Base-by-base conservation (phyloP, 805 yeast genomes). In the Saturnispora saitoi region DNA sequence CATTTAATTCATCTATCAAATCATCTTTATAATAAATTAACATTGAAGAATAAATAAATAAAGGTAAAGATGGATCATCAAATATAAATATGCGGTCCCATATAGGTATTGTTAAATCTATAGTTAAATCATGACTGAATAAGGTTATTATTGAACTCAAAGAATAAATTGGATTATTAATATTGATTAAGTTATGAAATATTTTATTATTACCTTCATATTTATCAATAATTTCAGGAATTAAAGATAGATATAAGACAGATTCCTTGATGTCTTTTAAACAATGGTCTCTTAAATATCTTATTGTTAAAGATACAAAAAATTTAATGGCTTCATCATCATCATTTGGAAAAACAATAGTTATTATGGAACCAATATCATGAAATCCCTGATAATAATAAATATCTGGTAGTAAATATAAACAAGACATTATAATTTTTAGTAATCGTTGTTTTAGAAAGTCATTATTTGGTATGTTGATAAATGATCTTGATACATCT, bases 341-440 rank as follows among this genome's bases (percentile, higher is more conserved):
- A 3, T 62, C 67, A 32, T 54, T 19, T 4, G 48, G 39, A 43
- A 80, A 77, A 1, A 83, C 76, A 15, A 83, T 60, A 4, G 85
- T 66, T 6, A 86, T 69, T 4, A 85, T 73, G 32, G 86, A 73
- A 1, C 87, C 89, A 19, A 93, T 70, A 58, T 93, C 98, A 64
- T 91, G 98, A 63, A 76, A 87, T 0, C 99, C 99, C 65, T 91
- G 99, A 63, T 89, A 91, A 64, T 91, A 91, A 50, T 78, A 70
- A 38, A 90, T 67, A 3, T 64, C 58, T 0, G 90, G 90, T 54
- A 81, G 68, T 14, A 70, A 72, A 36, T 87, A 66, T 12, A 93
- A 68, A 2, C 88, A 69, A 17, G 69, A 68, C 12, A 75, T 63
- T 3, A 87, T 73, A 12, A 82, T 53, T 4, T 61, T 61, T 22